These are phyloP conservation scores for Pseudozyma sp. DNA, from an alignment of 1,284 basidiomycete genomes.

Conservation along the genomic window DNA sequence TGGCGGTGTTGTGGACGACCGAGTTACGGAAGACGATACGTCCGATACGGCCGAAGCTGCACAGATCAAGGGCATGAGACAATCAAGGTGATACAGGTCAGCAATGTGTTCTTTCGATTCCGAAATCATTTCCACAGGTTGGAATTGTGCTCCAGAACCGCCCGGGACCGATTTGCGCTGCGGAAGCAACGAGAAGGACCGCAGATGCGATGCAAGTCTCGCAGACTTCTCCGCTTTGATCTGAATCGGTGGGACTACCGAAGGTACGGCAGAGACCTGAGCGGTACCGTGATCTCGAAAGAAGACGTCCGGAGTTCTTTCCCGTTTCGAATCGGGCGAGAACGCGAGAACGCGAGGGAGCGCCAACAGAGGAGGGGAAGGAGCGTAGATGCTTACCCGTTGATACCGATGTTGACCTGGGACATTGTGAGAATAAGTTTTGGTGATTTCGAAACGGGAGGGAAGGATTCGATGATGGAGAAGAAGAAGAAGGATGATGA, in stretches of 20 bases:
- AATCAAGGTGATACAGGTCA: slow-evolving; percentile 4
- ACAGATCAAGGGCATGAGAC: not conserved
- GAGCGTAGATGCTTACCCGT: slow-evolving; percentile 55
- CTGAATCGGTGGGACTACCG: too few species aligned
- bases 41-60: slow-evolving; percentile 68
- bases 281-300: too few species aligned
- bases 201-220: too few species aligned
- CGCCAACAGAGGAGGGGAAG: not conserved
- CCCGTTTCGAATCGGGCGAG: not conserved
- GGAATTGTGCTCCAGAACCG: too few species aligned
- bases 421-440: slow-evolving; percentile 36
- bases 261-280: too few species aligned
- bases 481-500: slow-evolving; percentile 17
- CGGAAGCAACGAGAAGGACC: too few species aligned
- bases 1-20: slow-evolving; percentile 52
- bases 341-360: not conserved
- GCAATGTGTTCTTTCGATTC: not conserved
- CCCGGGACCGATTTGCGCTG: too few species aligned
- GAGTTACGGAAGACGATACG: slow-evolving; percentile 90
- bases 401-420: slow-evolving; percentile 62
- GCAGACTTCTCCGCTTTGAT: too few species aligned
- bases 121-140: too few species aligned
- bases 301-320: too few species aligned
- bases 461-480: slow-evolving; percentile 32
- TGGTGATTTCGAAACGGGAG: slow-evolving; percentile 18